Evolutionary conservation across 2,329 filamentous ascomycete genomes (phyloP).

Genomic region (Arthrobotrys entomopaga): DNA sequence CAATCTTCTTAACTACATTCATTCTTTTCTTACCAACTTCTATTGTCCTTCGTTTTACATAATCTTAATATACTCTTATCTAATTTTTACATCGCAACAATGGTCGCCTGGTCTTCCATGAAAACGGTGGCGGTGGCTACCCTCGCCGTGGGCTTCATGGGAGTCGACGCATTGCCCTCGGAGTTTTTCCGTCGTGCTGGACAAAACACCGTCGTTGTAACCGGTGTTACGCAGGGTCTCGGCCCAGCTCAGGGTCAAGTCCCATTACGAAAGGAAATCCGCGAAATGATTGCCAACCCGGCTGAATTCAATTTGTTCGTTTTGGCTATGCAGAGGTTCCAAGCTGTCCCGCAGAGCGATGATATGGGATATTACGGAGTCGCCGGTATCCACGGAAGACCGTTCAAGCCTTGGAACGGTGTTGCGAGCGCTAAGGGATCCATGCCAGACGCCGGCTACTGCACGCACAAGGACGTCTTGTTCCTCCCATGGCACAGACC

Average conservation of each 20-base stretch:
- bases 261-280: conserved; percentile 32
- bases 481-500: conserved; percentile 87
- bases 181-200: conserved; percentile 14
- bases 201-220: neutral
- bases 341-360: conserved; percentile 3
- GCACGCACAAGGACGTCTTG: conserved; percentile 30
- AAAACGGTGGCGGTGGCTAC: conserved; percentile 19
- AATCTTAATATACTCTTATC: too few relatives aligned
- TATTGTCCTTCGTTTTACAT: too few relatives aligned
- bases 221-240: conserved; percentile 29
- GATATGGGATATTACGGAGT: conserved; percentile 10
- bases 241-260: conserved; percentile 31
- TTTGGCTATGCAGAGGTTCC: conserved; percentile 24
- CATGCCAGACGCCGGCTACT: conserved; percentile 8
- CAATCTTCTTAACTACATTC: neutral
- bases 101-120: conserved; percentile 25
- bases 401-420: conserved; percentile 28
- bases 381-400: conserved; percentile 32
- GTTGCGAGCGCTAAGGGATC: conserved; percentile 3
- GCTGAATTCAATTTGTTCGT: conserved; percentile 60
- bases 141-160: conserved; percentile 13
- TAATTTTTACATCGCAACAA: conserved; percentile 1
- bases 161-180: conserved; percentile 16
- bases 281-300: conserved; percentile 30
- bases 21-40: neutral